Evolutionary conservation across 2,329 filamentous ascomycete genomes (phyloP).

Genomic region (Spiromastix sp.): DNA sequence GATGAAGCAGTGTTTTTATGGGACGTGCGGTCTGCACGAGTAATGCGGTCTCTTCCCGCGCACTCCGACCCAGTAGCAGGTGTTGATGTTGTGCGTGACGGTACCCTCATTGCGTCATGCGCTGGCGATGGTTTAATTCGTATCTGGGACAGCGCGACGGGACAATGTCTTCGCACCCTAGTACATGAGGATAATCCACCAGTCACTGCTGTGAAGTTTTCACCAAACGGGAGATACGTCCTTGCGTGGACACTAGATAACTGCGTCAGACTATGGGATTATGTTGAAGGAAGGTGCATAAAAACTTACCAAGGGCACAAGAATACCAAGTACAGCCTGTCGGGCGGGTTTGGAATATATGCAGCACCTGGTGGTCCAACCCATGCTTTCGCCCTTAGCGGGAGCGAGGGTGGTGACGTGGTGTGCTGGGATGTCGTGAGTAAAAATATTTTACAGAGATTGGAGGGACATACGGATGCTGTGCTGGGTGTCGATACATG

Average conservation of each 20-base stretch:
- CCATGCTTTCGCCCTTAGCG: slow-evolving; percentile 61
- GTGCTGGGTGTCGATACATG: slow-evolving; percentile 53
- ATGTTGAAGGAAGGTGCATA: slow-evolving; percentile 78
- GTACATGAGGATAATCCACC: slow-evolving; percentile 94
- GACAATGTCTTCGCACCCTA: slow-evolving; percentile 87
- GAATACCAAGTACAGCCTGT: slow-evolving; percentile 77
- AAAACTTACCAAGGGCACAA: slow-evolving; percentile 95
- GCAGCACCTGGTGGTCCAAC: slow-evolving; percentile 24
- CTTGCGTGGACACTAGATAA: slow-evolving; percentile 86
- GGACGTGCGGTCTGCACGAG: slow-evolving; percentile 78
- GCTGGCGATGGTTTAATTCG: slow-evolving; percentile 85
- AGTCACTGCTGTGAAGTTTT: slow-evolving; percentile 82
- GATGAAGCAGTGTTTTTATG: slow-evolving; percentile 96
- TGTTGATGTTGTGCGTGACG: slow-evolving; percentile 86
- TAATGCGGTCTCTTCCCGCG: slow-evolving; percentile 85
- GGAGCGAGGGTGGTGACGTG: slow-evolving; percentile 73
- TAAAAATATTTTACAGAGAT: slow-evolving; percentile 68
- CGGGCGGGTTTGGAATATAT: slow-evolving; percentile 69
- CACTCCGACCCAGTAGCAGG: slow-evolving; percentile 91
- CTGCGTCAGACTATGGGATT: slow-evolving; percentile 88
- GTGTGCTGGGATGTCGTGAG: slow-evolving; percentile 83
- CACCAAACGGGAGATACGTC: slow-evolving; percentile 86
- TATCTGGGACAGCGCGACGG: slow-evolving; percentile 91
- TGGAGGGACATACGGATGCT: slow-evolving; percentile 47
- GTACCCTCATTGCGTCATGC: slow-evolving; percentile 84